A percentile compares a stretch with the other conserved stretches of the same genome.
These are phyloP conservation scores for Grosmannia clavigera DNA, from an alignment of 2,329 filamentous ascomycete species.

Conservation along the genomic window DNA sequence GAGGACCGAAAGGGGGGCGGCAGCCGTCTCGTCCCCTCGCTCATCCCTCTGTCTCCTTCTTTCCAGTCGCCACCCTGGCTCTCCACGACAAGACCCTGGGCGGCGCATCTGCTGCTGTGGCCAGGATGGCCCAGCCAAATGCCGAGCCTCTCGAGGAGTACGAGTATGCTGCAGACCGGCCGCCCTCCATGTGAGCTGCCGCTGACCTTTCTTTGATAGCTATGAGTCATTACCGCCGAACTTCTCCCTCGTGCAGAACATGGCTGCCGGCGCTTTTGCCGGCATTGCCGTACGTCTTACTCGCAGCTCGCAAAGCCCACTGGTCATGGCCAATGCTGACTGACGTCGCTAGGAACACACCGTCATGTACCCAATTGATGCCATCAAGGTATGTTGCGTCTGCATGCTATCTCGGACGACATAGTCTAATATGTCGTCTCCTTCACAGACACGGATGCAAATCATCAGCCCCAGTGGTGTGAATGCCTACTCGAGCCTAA, in stretches of 20 bases:
- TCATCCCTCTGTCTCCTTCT: background rate
- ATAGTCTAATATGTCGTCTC: background rate
- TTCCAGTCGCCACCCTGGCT: conserved; percentile 43
- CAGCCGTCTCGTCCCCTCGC: background rate
- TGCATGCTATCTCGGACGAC: background rate
- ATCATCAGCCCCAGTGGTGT: conserved; percentile 74
- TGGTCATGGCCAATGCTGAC: background rate
- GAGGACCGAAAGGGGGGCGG: background rate
- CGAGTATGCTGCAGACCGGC: conserved; percentile 37
- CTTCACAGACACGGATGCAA: conserved; percentile 87
- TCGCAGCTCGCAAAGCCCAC: background rate
- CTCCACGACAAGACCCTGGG: conserved; percentile 48
- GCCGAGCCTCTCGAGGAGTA: conserved; percentile 52
- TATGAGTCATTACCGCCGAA: conserved; percentile 93
- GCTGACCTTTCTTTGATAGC: conserved; percentile 25
- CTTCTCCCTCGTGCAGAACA: conserved; percentile 88
- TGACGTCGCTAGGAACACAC: conserved; percentile 64
- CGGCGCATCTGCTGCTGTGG: conserved; percentile 53
- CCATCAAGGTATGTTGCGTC: conserved; percentile 68
- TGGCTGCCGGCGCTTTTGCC: conserved; percentile 91
- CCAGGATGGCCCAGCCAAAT: conserved; percentile 57
- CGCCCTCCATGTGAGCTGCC: background rate
- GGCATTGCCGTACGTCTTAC: conserved; percentile 70
- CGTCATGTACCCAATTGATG: conserved; percentile 97
- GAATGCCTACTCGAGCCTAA: conserved; percentile 76